These are phyloP conservation scores for Tritrichomonas musculus DNA, from an alignment of 208 protist genomes.

Conservation along the genomic window DNA sequence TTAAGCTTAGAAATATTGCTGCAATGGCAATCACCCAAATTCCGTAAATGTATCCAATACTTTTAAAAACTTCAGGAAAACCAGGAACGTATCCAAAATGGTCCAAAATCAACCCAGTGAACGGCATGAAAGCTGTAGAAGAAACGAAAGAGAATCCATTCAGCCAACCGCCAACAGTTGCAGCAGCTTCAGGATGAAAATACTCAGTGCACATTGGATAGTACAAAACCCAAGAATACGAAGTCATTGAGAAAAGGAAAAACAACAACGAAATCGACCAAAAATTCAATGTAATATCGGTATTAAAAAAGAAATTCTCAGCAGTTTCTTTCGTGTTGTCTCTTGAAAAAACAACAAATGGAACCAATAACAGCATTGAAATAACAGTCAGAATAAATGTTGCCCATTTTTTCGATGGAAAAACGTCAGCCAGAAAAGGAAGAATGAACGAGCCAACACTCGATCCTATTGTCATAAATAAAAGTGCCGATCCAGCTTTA, in stretches of 20 bases:
- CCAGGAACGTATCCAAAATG: neutral
- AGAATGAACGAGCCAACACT: neutral
- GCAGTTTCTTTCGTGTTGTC: too few relatives aligned
- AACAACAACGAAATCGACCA: neutral
- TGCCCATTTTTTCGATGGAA: neutral
- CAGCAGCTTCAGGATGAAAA: neutral
- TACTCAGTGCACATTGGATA: neutral
- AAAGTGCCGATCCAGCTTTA: neutral
- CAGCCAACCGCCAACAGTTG: neutral
- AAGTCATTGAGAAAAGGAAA: neutral
- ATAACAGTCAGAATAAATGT: neutral
- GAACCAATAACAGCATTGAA: neutral
- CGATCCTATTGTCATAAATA: neutral
- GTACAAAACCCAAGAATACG: neutral
- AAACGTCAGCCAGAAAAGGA: neutral
- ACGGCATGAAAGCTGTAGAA: neutral
- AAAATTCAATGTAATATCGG: too few relatives aligned
- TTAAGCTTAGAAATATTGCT: too few relatives aligned
- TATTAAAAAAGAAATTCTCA: too few relatives aligned
- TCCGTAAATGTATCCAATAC: too few relatives aligned
- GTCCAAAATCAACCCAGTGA: neutral
- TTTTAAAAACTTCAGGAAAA: too few relatives aligned
- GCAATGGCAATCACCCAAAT: too few relatives aligned
- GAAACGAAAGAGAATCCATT: neutral
- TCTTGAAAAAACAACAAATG: neutral